Conservation (phyloP, 139 green algal genomes). For the Chlorokybus atmophyticus region DNA sequence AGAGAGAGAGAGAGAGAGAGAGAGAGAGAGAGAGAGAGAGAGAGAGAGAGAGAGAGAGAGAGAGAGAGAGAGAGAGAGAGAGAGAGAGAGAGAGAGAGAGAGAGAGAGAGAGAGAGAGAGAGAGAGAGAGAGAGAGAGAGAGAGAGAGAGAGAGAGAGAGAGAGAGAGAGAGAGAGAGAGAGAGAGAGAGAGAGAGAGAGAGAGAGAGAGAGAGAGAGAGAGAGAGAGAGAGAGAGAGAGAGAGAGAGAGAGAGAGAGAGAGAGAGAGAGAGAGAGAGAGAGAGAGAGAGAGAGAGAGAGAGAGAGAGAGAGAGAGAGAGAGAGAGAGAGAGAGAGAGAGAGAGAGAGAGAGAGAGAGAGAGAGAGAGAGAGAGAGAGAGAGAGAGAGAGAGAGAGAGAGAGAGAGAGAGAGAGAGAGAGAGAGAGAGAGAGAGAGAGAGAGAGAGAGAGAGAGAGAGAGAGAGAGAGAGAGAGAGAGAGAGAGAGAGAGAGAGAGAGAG, state of each 20-base stretch:
- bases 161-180: constrained; percentile 3
- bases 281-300: constrained; percentile 3
- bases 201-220: constrained; percentile 3
- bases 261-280: constrained; percentile 3
- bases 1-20: constrained; percentile 3
- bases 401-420: constrained; percentile 3
- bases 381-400: constrained; percentile 3
- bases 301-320: constrained; percentile 3
- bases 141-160: constrained; percentile 3
- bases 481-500: constrained; percentile 3
- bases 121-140: constrained; percentile 3
- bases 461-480: constrained; percentile 3
- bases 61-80: constrained; percentile 1
- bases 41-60: constrained; percentile 3
- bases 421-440: constrained; percentile 3
- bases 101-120: not conserved
- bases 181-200: constrained; percentile 3
- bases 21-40: constrained; percentile 3
- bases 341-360: constrained; percentile 3
- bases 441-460: constrained; percentile 3
- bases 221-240: constrained; percentile 3
- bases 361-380: constrained; percentile 3
- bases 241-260: constrained; percentile 3
- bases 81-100: not conserved
- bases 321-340: constrained; percentile 3